These are phyloP conservation scores for Neostapfia colusana DNA, from an alignment of 176 grass and related monocot genomes.

Conservation along the genomic window DNA sequence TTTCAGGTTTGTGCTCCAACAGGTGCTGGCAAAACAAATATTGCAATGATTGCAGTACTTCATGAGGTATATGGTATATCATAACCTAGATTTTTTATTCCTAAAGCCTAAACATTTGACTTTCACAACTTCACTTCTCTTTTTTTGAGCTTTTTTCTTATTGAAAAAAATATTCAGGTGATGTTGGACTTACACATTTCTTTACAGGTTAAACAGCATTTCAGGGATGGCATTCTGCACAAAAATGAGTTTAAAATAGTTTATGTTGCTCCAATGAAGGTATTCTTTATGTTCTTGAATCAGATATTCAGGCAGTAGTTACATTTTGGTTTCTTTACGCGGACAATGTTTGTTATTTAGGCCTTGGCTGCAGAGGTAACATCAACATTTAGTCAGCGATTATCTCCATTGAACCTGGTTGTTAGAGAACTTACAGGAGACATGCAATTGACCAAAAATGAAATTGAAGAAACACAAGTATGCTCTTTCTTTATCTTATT, in stretches of 20 bases:
- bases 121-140: not conserved
- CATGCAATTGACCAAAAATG: constrained; percentile 94
- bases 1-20: constrained; percentile 96
- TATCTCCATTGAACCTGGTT: constrained; percentile 75
- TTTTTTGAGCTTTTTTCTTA: constrained; percentile 13
- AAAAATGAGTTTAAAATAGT: constrained; percentile 99
- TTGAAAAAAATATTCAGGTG: constrained; percentile 11
- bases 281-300: constrained; percentile 38
- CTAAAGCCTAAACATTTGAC: constrained; percentile 21
- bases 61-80: constrained; percentile 61
- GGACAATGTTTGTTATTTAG: constrained; percentile 48
- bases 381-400: constrained; percentile 72
- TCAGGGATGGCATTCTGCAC: constrained; percentile 91
- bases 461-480: constrained; percentile 90
- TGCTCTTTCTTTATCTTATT: constrained; percentile 21
- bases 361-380: constrained; percentile 96
- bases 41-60: constrained; percentile 97
- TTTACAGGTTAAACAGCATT: constrained; percentile 89
- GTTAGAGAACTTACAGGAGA: constrained; percentile 95
- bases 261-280: constrained; percentile 99
- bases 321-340: not conserved
- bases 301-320: not conserved
- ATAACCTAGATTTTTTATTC: constrained; percentile 20
- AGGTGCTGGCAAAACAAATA: constrained; percentile 99
- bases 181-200: constrained; percentile 18